Percentiles rank a stretch among this genome's conserved stretches.
phyloP scores from a whole-genome alignment of 2,329 filamentous ascomycete species.

The Kalaharituber pfeilii region DNA sequence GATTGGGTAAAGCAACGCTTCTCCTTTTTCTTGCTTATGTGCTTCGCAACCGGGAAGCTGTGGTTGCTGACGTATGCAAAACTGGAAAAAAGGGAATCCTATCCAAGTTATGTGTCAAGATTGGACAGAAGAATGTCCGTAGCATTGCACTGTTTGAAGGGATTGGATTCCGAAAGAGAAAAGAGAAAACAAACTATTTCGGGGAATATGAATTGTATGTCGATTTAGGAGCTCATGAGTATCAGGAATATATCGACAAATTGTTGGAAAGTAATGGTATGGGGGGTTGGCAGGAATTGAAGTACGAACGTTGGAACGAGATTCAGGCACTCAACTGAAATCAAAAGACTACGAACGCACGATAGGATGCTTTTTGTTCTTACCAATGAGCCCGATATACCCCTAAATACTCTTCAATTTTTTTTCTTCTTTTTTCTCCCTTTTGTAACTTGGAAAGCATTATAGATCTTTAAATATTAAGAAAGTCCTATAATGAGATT shows the following conservation, averaged over 20 bases:
- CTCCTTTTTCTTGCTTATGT: conserved; percentile 55
- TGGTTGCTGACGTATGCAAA: conserved; percentile 30
- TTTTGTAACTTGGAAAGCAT: too few relatives aligned
- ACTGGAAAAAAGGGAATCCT: conserved; percentile 16
- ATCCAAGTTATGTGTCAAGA: conserved; percentile 41
- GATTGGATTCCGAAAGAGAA: conserved; percentile 38
- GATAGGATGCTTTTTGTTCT: too few relatives aligned
- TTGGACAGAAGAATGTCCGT: conserved; percentile 37
- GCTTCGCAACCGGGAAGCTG: conserved; percentile 32
- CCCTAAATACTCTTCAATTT: too few relatives aligned
- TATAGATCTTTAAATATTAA: too few relatives aligned
- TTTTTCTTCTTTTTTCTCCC: too few relatives aligned
- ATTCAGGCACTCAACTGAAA: too few relatives aligned
- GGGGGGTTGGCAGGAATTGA: not conserved
- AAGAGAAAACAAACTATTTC: conserved; percentile 43
- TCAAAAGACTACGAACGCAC: too few relatives aligned
- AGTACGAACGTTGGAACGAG: not conserved
- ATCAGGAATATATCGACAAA: not conserved
- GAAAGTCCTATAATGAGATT: too few relatives aligned
- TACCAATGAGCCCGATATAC: too few relatives aligned
- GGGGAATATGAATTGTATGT: conserved; percentile 43
- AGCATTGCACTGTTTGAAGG: conserved; percentile 45
- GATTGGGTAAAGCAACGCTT: conserved; percentile 49
- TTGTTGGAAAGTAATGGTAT: conserved; percentile 5
- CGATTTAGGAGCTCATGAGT: not conserved